Evolutionary conservation across 306 rosid genomes (phyloP), one percentile per base, ranked within the genome.

Genomic region (Chamaecrista fasciculata): DNA sequence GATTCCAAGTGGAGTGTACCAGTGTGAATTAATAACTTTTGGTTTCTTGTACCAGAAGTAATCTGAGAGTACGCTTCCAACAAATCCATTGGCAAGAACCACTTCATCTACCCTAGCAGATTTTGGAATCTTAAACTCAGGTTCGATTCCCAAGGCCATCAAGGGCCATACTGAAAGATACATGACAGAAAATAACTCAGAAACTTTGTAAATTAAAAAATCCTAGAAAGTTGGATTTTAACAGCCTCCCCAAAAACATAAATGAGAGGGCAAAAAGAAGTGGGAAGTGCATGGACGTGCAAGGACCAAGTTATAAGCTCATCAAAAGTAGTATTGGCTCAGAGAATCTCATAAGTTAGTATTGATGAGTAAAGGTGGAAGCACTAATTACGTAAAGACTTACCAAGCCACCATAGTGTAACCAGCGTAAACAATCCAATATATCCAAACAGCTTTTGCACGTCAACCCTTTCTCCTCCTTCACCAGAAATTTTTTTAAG

Each of bases 391-490:
- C 19, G 6, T 14, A 36, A 63, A 36, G 74, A 75, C 90, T 84
- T 87, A 91, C 99, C 82, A 47, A 91, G 87, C 99, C 99, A 95
- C 99, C 99, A 95, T 49, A 95, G 79, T 23, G 93, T 77, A 21
- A 87, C 84, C 15, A 95, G 91, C 4, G 97, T 82, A 75, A 91
- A 95, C 77, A 95, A 77, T 66, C 99, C 99, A 71, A 95, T 86
- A 82, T 95, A 95, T 76, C 99, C 99, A 71, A 95, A 95, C 85
- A 95, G 82, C 83, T 95, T 95, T 82, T 95, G 97, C 71, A 91
- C 92, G 42, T 95, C 97, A 51, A 84, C 88, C 34, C 86, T 80
- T 75, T 82, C 99, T 50, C 99, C 99, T 84, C 86, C 99, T 77
- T 87, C 96, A 5, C 99, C 99, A 4, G 86, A 82, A 78, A 91